phyloP scores from a whole-genome alignment of 176 grass and related monocot species.

The sorghum (Sorghum bicolor) region Sorghum_bicolor_NCBIv3 NC_012877.2:56138001-56138500 shows the following conservation, averaged over 20 bases:
- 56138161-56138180: background rate
- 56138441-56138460: background rate
- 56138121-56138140: background rate
- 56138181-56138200: background rate
- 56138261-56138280: background rate
- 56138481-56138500: background rate
- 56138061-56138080: background rate
- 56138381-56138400: background rate
- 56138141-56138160: background rate
- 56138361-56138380: background rate
- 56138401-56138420: background rate
- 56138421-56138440: background rate
- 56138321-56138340: background rate
- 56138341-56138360: background rate
- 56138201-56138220: background rate
- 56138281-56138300: background rate
- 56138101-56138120: background rate
- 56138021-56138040: background rate
- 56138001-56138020: background rate
- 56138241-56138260: background rate
- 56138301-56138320: background rate
- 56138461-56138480: background rate
- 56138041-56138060: background rate
- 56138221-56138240: background rate
- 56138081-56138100: background rate